Evolutionary conservation across 169 alveolate species (phyloP).

Genomic region (Toxoplasma gondii): DNA sequence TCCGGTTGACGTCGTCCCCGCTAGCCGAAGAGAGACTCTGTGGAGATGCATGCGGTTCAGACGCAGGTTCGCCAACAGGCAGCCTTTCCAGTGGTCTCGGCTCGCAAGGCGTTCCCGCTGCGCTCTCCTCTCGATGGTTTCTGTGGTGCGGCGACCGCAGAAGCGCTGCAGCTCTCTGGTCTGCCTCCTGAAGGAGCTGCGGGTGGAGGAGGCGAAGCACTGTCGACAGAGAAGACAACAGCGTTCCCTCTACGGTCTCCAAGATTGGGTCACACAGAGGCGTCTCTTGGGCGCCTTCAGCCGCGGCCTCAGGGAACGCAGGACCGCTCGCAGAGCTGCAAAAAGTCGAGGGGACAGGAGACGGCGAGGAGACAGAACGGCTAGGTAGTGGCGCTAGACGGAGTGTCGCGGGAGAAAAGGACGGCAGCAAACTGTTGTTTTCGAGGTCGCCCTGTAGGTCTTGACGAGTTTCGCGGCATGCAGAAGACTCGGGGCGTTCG

Average conservation of each 20-base stretch:
- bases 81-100: too few species aligned
- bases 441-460: too few species aligned
- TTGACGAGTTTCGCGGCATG: too few species aligned
- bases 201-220: background rate
- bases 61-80: too few species aligned
- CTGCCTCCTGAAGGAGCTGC: background rate
- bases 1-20: too few species aligned
- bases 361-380: background rate
- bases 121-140: too few species aligned
- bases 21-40: too few species aligned
- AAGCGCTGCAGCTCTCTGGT: background rate
- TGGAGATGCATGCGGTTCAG: too few species aligned
- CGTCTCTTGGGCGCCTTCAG: background rate
- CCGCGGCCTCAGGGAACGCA: background rate
- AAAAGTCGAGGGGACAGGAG: background rate
- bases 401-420: background rate
- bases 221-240: background rate
- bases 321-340: background rate
- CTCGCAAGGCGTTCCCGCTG: too few species aligned
- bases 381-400: background rate
- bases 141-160: background rate
- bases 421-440: too few species aligned
- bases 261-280: background rate
- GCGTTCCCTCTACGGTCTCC: background rate
- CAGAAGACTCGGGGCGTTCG: too few species aligned